Percentiles rank a stretch among this genome's conserved stretches.
Evolutionary conservation across 306 rosid genomes (phyloP).

Genomic region (Delonix regia): DNA sequence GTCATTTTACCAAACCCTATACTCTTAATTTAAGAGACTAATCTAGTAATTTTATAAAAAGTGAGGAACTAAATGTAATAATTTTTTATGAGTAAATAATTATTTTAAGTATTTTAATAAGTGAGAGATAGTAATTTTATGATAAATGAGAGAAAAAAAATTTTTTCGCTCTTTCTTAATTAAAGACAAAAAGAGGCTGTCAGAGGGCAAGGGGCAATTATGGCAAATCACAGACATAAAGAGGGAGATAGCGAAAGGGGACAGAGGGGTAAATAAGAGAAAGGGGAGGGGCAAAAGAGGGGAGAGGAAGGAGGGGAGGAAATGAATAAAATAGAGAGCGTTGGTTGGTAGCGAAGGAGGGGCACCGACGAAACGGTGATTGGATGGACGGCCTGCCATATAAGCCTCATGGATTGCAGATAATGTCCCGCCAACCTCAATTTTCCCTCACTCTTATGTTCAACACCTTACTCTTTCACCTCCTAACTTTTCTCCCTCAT

Average conservation of each 20-base stretch:
- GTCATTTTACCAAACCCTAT: too few species aligned
- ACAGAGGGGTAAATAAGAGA: slow-evolving; percentile 22
- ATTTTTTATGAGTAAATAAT: too few species aligned
- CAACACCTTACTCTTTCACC: not conserved
- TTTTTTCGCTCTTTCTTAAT: too few species aligned
- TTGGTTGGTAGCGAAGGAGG: slow-evolving; percentile 60
- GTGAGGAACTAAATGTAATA: too few species aligned
- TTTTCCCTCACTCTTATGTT: slow-evolving; percentile 37
- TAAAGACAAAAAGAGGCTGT: too few species aligned
- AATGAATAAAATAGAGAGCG: slow-evolving; percentile 45
- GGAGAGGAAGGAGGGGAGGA: too few species aligned
- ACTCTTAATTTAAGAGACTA: too few species aligned
- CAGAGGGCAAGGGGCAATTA: slow-evolving; percentile 2
- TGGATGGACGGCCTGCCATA: slow-evolving; percentile 61
- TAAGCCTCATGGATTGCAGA: slow-evolving; percentile 14
- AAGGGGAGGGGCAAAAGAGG: not conserved
- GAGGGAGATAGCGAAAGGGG: not conserved
- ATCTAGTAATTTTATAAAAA: too few species aligned
- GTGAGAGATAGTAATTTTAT: too few species aligned
- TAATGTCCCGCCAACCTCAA: slow-evolving; percentile 41
- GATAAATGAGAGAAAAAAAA: too few species aligned
- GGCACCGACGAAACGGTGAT: slow-evolving; percentile 82
- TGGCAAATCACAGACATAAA: not conserved
- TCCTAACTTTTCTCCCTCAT: not conserved
- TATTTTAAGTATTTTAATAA: too few species aligned